Base-by-base conservation (phyloP, 176 grass and related monocot genomes). In the Musa troglodytarum region DNA sequence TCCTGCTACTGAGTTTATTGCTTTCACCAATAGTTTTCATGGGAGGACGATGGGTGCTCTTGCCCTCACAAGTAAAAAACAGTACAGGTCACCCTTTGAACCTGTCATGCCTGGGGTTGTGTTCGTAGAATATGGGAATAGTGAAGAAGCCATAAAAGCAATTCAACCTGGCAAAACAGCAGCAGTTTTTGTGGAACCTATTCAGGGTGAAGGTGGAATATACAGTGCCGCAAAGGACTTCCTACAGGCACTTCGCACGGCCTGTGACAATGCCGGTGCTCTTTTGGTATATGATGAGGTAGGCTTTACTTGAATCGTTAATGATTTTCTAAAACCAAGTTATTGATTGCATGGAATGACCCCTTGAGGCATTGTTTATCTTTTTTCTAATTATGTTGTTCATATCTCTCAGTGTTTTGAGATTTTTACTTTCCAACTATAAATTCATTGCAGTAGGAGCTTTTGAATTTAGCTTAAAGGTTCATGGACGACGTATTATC, bases 251-350 rank as follows among this genome's bases (percentile, higher is more conserved):
- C 76, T 96, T 52, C 78, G 87, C 4, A 86, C 82, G 51, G 82
- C 81, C 19, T 96, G 92, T 68, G 87, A 96, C 57, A 80, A 89
- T 65, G 66, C 82, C 2, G 87, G 87, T 68, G 55, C 84, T 63
- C 79, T 96, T 24, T 76, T 96, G 56, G 82, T 92, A 75, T 96
- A 89, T 82, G 92, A 96, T 28, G 92, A 96, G 92, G 92, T 96
- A 86, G 78, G 52, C 34, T 43, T 43, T 43, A 43, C 34, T 43
- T 43, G 4, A 43, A 43, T 43, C 5, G 34, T 43, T 0, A 5
- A 43, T 43, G 34, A 43, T 43, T 43, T 43, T 5, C 4, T 43
- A 43, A 43, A 43, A 43, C 34, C 6, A 6, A 6, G 34, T 58
- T 58, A 19, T 62, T n/a, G 20, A 7, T 7, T 19, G 57, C 57